Evolutionary conservation across 352 stramenopile species (phyloP), one percentile per base, ranked within the genome.

Genomic region (Elongisporangium anandrum): DNA sequence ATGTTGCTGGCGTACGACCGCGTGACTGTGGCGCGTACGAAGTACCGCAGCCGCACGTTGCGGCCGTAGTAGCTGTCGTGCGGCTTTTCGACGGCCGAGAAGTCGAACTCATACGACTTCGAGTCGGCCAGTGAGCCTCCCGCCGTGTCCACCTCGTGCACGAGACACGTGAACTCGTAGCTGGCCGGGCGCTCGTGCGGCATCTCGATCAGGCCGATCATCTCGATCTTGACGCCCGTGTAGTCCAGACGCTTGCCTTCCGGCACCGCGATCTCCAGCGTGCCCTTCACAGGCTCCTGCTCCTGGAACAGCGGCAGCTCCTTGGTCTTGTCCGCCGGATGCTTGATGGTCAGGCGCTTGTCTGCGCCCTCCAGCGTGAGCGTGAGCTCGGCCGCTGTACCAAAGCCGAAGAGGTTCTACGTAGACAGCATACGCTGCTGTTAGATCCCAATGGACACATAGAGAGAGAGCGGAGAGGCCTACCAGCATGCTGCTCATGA

Each of bases 61-160:
- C 93, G 75, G 47, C 97, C 97, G 55, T 96, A 92, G 69, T 99
- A 99, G 38, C 91, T 98, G 74, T 99, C 97, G 67, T 98, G 90
- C 13, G 87, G 82, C 73, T 98, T 98, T 52, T 98, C 88, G 23
- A 98, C 93, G 53, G 92, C 91, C 16, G 77, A 78, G 77, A 99
- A 99, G 54, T 95, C 80, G 66, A 99, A 99, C 13, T 77, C 68
- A 57, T 97, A 97, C 29, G 62, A 65, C 59, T 77, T 79, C 60
- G 81, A 61, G 12, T 68, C 61, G 38, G 81, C 61, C 3, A 88
- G 54, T 81, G 69, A 34, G 21, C 85, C 66, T n/a, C 94, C 90
- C 2, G 93, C 79, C 4, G 87, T 63, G 54, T 97, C 84, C 10
- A 99, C 69, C 61, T 98, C 94, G 50, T 91, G 86, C 26, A 91